A percentile compares a stretch with the other conserved stretches of the same genome.
Conservation (phyloP, 2,329 filamentous ascomycete genomes). For the Canariomyces notabilis region DNA sequence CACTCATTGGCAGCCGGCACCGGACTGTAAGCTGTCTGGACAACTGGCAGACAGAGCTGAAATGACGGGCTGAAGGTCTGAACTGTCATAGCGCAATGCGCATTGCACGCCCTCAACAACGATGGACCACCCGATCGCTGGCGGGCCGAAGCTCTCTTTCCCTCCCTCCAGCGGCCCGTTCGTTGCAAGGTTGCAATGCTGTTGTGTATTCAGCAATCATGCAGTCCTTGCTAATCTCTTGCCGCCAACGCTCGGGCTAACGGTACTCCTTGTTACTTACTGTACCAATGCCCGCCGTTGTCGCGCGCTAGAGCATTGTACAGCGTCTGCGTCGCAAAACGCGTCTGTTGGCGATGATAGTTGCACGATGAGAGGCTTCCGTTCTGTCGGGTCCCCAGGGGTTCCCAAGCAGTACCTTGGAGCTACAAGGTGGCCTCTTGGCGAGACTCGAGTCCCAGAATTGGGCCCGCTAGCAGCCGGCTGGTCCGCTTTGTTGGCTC, state of each 20-base stretch:
- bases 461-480: slow-evolving; percentile 15
- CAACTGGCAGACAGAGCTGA: slow-evolving; percentile 3
- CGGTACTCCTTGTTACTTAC: too few species aligned
- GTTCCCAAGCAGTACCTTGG: slow-evolving; percentile 14
- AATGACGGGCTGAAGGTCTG: not conserved
- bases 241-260: slow-evolving; percentile 13
- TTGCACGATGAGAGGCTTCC: slow-evolving; percentile 18
- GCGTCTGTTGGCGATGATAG: slow-evolving; percentile 1
- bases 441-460: slow-evolving; percentile 23
- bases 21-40: slow-evolving; percentile 9
- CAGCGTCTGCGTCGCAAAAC: not conserved
- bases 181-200: slow-evolving; percentile 10
- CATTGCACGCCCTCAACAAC: too few species aligned
- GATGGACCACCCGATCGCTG: not conserved
- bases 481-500: not conserved
- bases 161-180: not conserved
- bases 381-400: slow-evolving; percentile 23
- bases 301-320: slow-evolving; percentile 14
- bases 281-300: too few species aligned
- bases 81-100: too few species aligned
- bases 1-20: slow-evolving; percentile 8
- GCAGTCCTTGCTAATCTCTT: slow-evolving; percentile 17
- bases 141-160: slow-evolving; percentile 1
- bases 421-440: slow-evolving; percentile 18
- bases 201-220: slow-evolving; percentile 14